These are phyloP conservation scores for Chrysophaeum taylorii DNA, from an alignment of 352 stramenopile species.

Conservation along the genomic window DNA sequence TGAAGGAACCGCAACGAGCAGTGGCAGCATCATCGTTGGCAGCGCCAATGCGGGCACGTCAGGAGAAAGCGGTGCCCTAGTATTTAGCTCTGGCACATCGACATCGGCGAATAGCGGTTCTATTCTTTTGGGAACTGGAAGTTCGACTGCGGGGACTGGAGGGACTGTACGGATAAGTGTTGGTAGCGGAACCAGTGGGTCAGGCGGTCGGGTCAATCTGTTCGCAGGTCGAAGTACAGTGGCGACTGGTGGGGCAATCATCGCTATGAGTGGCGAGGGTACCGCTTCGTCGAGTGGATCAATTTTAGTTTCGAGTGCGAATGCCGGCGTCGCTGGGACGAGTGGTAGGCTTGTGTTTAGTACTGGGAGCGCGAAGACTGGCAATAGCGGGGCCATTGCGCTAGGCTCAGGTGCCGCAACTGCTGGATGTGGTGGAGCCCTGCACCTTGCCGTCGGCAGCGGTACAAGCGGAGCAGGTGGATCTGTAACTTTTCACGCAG, in stretches of 20 bases:
- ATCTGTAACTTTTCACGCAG: no score
- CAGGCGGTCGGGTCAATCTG: constrained; percentile 17
- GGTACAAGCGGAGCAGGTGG: no score
- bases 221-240: constrained; percentile 12
- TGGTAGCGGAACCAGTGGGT: no score
- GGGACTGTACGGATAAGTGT: constrained; percentile 22
- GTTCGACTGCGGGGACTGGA: constrained; percentile 12
- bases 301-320: constrained; percentile 22
- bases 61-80: constrained; percentile 23
- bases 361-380: constrained; percentile 21
- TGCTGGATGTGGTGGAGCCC: constrained; percentile 11
- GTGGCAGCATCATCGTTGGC: no score
- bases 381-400: constrained; percentile 20
- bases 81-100: constrained; percentile 27
- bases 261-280: no score
- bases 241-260: no score
- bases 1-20: no score
- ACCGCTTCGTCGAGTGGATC: no score
- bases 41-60: constrained; percentile 24
- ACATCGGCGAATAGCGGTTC: no score
- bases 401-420: neutral
- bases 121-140: no score
- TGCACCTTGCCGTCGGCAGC: no score
- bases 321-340: constrained; percentile 21
- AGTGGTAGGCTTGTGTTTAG: constrained; percentile 26